Conservation (phyloP, 176 grass and related monocot genomes). For the Oryza officinalis region DNA sequence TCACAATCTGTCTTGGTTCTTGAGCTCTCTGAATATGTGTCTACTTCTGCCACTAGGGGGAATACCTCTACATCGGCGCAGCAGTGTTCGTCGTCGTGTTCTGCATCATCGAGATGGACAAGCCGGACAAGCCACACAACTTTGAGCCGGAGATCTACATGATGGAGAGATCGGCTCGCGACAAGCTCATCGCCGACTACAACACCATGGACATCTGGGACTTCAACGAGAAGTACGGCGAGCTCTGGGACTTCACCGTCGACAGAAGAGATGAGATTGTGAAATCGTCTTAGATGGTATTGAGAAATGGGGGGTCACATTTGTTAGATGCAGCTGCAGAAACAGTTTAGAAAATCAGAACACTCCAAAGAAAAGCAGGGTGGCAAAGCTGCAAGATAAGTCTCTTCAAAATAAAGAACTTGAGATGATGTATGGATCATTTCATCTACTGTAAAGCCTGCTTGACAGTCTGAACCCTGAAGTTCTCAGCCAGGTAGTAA, state of each 20-base stretch:
- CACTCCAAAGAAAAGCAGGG: background rate
- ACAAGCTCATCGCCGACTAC: slow-evolving; percentile 95
- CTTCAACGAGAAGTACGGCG: slow-evolving; percentile 97
- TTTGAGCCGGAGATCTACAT: slow-evolving; percentile 96
- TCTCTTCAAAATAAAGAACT: slow-evolving; percentile 17
- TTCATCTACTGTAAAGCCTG: background rate
- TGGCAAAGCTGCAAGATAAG: slow-evolving; percentile 20
- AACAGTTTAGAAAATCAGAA: background rate
- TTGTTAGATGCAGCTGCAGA: slow-evolving; percentile 20
- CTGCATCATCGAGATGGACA: slow-evolving; percentile 86
- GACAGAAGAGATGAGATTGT: slow-evolving; percentile 73
- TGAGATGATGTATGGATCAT: background rate
- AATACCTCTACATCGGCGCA: slow-evolving; percentile 95
- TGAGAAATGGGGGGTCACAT: background rate
- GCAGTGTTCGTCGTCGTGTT: slow-evolving; percentile 69
- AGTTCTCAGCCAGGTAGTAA: slow-evolving; percentile 22
- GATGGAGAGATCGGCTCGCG: slow-evolving; percentile 80
- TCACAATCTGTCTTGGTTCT: slow-evolving; percentile 4
- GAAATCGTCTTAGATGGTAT: slow-evolving; percentile 41
- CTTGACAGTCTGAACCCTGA: slow-evolving; percentile 16
- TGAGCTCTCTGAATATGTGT: slow-evolving; percentile 4
- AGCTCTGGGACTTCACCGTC: slow-evolving; percentile 97
- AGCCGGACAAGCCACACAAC: slow-evolving; percentile 92
- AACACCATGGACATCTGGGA: slow-evolving; percentile 99
- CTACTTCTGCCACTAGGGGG: slow-evolving; percentile 49